phyloP scores from a whole-genome alignment of 1,284 basidiomycete species.

The Rhodotorula sp. region DNA sequence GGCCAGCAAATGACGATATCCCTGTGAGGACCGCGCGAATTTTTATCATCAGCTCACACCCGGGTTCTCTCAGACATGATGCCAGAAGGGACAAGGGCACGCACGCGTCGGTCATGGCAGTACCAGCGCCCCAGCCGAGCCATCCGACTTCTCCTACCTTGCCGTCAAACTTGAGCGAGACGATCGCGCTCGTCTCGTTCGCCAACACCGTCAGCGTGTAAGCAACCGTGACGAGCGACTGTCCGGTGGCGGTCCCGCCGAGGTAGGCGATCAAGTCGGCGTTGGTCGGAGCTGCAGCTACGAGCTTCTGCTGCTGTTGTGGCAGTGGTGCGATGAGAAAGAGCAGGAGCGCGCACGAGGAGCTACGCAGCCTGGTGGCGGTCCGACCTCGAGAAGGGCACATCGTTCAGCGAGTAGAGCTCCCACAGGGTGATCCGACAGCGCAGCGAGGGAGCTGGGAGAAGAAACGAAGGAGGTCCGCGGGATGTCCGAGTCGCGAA shows the following conservation, averaged over 20 bases:
- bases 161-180: conserved; percentile 4
- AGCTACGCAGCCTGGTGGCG: too few relatives aligned
- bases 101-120: conserved; percentile 25
- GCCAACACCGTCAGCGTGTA: conserved; percentile 21
- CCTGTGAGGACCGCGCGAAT: conserved; percentile 2
- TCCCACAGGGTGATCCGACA: too few relatives aligned
- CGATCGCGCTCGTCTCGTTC: conserved; percentile 19
- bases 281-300: neutral
- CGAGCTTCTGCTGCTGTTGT: neutral
- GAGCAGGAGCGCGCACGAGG: neutral
- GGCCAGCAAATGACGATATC: conserved; percentile 29
- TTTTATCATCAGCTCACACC: too few relatives aligned
- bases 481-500: neutral
- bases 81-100: neutral
- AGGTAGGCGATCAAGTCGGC: conserved; percentile 21
- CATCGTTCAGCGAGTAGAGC: neutral
- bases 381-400: conserved; percentile 6
- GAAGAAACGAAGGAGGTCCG: neutral
- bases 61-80: too few relatives aligned
- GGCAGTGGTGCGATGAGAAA: too few relatives aligned
- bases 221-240: conserved; percentile 13
- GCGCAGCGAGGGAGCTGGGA: neutral
- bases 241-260: conserved; percentile 24
- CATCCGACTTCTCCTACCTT: conserved; percentile 13
- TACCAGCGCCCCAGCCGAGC: conserved; percentile 9